These are phyloP conservation scores for Candida caryicola DNA, from an alignment of 805 yeast genomes.

Conservation along the genomic window DNA sequence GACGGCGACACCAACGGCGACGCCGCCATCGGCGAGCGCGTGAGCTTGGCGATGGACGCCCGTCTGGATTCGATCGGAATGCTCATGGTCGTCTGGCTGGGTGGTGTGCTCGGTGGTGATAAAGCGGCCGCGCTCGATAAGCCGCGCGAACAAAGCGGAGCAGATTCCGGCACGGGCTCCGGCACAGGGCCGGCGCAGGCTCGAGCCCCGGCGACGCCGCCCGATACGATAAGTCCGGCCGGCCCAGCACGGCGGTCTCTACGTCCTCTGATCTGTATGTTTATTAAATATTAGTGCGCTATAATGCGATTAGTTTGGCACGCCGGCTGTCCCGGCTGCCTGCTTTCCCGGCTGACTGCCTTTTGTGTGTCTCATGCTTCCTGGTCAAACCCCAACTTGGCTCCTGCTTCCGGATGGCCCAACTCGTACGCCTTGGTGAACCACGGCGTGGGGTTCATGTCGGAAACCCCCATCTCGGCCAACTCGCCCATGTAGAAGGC, in stretches of 20 bases:
- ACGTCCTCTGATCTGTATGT: too few relatives aligned
- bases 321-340: neutral
- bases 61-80: neutral
- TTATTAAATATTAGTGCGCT: conserved; percentile 1
- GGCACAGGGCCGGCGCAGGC: too few relatives aligned
- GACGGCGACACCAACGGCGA: conserved; percentile 20
- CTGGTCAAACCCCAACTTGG: conserved; percentile 13
- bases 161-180: too few relatives aligned
- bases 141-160: too few relatives aligned
- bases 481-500: conserved; percentile 37
- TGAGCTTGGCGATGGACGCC: conserved; percentile 25
- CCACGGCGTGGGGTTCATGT: conserved; percentile 29
- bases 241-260: too few relatives aligned
- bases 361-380: neutral
- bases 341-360: neutral
- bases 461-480: conserved; percentile 34
- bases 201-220: too few relatives aligned
- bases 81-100: too few relatives aligned
- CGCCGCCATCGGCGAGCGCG: conserved; percentile 26
- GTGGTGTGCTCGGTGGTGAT: too few relatives aligned
- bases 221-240: too few relatives aligned
- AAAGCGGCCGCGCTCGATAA: too few relatives aligned
- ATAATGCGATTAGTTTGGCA: too few relatives aligned
- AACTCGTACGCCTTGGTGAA: conserved; percentile 32
- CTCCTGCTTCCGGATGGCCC: conserved; percentile 31